Evolutionary conservation across 305 asterid genomes (phyloP).

Genomic region (Coffea humblotiana): DNA sequence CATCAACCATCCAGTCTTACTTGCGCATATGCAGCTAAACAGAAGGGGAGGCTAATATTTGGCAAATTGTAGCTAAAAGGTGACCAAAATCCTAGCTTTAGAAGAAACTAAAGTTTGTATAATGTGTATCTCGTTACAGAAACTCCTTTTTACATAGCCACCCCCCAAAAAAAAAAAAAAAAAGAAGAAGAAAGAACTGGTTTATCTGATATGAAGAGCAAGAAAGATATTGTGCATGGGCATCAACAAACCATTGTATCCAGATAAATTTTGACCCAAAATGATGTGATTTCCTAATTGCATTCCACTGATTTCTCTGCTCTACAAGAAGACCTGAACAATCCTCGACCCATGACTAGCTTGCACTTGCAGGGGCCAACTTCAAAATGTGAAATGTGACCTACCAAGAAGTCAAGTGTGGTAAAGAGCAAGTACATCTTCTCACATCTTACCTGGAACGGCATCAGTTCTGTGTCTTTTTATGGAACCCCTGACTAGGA

Average conservation of each 20-base stretch:
- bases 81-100: too few relatives aligned
- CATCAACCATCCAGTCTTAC: too few relatives aligned
- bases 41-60: too few relatives aligned
- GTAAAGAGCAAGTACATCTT: not conserved
- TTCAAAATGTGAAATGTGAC: not conserved
- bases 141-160: too few relatives aligned
- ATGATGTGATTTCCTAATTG: not conserved
- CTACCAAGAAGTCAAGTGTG: not conserved
- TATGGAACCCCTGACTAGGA: conserved; percentile 7
- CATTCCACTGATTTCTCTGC: not conserved
- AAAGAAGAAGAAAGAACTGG: too few relatives aligned
- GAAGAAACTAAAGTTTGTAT: too few relatives aligned
- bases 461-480: not conserved
- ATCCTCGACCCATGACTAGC: not conserved
- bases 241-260: not conserved
- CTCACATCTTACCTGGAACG: not conserved
- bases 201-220: too few relatives aligned
- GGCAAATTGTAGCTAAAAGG: too few relatives aligned
- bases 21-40: too few relatives aligned
- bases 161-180: too few relatives aligned
- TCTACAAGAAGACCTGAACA: not conserved
- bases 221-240: not conserved
- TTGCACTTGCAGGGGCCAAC: not conserved
- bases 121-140: too few relatives aligned
- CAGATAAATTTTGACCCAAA: not conserved